Evolutionary conservation across 169 alveolate species (phyloP).

Genomic region (Toxoplasma gondii): DNA sequence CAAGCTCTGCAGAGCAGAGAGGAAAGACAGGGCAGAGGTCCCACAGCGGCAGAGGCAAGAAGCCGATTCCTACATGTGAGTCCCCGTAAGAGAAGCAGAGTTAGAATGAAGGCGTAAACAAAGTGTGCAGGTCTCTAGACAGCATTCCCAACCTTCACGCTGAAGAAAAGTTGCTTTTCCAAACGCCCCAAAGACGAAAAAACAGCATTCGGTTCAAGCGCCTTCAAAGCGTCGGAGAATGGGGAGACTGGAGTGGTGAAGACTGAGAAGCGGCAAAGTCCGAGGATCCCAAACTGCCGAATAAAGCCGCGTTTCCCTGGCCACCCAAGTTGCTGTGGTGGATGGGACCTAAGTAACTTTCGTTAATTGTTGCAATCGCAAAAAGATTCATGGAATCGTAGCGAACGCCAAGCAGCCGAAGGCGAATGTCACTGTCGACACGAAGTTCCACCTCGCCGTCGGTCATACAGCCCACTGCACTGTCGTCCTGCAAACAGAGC

Average conservation of each 20-base stretch:
- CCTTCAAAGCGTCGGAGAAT: not conserved
- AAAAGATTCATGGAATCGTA: constrained; percentile 88
- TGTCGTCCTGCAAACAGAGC: constrained; percentile 77
- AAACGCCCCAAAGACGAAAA: too few relatives aligned
- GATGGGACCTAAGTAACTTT: constrained; percentile 88
- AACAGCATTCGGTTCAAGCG: not conserved
- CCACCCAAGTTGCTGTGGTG: constrained; percentile 66
- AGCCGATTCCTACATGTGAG: too few relatives aligned
- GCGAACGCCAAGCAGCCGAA: constrained; percentile 89
- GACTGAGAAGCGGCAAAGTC: not conserved
- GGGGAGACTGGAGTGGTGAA: not conserved
- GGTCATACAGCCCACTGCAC: constrained; percentile 85
- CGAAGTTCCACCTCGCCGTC: constrained; percentile 85
- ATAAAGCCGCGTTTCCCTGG: not conserved
- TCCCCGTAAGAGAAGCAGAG: too few relatives aligned
- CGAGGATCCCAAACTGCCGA: not conserved
- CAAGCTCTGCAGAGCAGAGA: too few relatives aligned
- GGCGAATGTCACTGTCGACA: constrained; percentile 87
- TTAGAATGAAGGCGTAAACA: too few relatives aligned
- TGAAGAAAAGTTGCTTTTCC: too few relatives aligned
- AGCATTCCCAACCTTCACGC: too few relatives aligned
- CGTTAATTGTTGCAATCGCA: constrained; percentile 91
- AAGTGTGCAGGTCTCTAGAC: too few relatives aligned
- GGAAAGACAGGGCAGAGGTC: too few relatives aligned
- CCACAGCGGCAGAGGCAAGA: too few relatives aligned